A percentile compares a stretch with the other conserved stretches of the same genome.
Conservation (phyloP, 352 stramenopile species). For the Globisporangium spiculum region DNA sequence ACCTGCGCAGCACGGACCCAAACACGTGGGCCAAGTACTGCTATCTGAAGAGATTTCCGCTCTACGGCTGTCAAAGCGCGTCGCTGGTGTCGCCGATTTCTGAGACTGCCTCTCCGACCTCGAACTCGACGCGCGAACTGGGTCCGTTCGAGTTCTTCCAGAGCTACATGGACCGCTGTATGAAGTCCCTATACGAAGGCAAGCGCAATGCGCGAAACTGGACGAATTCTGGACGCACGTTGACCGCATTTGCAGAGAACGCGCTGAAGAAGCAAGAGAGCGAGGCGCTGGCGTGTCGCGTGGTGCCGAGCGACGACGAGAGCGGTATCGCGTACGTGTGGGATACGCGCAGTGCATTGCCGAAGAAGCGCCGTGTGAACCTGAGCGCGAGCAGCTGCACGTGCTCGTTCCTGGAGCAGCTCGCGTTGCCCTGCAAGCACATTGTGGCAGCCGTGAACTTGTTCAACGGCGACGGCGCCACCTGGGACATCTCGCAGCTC, state of each 20-base stretch:
- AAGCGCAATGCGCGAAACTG: slow-evolving; percentile 35
- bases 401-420: slow-evolving; percentile 35
- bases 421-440: slow-evolving; percentile 39
- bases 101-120: slow-evolving; percentile 17
- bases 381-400: slow-evolving; percentile 30
- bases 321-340: slow-evolving; percentile 38
- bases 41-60: slow-evolving; percentile 30
- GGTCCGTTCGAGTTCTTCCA: slow-evolving; percentile 47
- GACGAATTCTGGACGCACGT: slow-evolving; percentile 19
- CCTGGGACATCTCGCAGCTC: slow-evolving; percentile 33
- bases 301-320: slow-evolving; percentile 39
- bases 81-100: slow-evolving; percentile 22
- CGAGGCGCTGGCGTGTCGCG: slow-evolving; percentile 32
- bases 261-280: slow-evolving; percentile 28
- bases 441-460: slow-evolving; percentile 30
- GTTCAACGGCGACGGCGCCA: slow-evolving; percentile 35
- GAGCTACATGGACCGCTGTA: slow-evolving; percentile 45
- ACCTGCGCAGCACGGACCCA: slow-evolving; percentile 24
- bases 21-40: slow-evolving; percentile 39
- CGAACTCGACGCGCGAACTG: slow-evolving; percentile 20
- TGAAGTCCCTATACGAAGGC: slow-evolving; percentile 36
- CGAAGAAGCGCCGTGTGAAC: slow-evolving; percentile 42
- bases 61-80: slow-evolving; percentile 41
- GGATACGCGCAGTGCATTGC: slow-evolving; percentile 22
- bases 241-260: slow-evolving; percentile 39